Conservation (phyloP, 2,329 filamentous ascomycete genomes). For the Leptoxyphium fumago region DNA sequence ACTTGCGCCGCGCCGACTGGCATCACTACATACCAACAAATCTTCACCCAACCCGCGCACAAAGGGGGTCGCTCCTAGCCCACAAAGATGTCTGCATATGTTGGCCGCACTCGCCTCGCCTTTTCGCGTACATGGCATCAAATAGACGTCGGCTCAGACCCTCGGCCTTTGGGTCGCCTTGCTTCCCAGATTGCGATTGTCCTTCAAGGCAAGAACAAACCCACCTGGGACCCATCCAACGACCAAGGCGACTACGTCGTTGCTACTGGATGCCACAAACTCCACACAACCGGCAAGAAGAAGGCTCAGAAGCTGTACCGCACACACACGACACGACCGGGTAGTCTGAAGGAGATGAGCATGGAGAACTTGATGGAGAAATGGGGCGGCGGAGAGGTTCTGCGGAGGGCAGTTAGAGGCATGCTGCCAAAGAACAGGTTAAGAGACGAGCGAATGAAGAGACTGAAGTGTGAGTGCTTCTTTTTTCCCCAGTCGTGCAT, state of each 20-base stretch:
- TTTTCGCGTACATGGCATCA: constrained; percentile 95
- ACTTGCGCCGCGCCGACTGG: no score
- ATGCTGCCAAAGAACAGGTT: constrained; percentile 97
- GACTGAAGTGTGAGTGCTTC: constrained; percentile 56
- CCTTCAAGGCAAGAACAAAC: constrained; percentile 98
- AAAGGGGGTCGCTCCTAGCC: no score
- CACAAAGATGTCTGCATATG: neutral
- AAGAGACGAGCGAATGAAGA: constrained; percentile 69
- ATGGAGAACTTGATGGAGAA: constrained; percentile 94
- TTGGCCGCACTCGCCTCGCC: constrained; percentile 69
- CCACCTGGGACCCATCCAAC: constrained; percentile 89
- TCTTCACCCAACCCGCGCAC: no score
- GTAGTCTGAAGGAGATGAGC: constrained; percentile 70
- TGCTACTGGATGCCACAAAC: constrained; percentile 71
- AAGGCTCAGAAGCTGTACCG: constrained; percentile 92
- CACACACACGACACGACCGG: constrained; percentile 80
- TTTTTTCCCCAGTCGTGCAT: neutral
- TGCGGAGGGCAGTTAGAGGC: constrained; percentile 81
- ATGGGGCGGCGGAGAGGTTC: constrained; percentile 80
- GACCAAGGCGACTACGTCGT: constrained; percentile 99
- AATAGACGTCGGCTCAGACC: constrained; percentile 53
- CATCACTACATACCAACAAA: no score
- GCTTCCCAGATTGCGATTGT: constrained; percentile 74
- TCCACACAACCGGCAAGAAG: constrained; percentile 85
- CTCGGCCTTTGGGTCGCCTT: constrained; percentile 74